These are phyloP conservation scores for Scutellaria barbata DNA, from an alignment of 257 asterid species.

Conservation along the genomic window DNA sequence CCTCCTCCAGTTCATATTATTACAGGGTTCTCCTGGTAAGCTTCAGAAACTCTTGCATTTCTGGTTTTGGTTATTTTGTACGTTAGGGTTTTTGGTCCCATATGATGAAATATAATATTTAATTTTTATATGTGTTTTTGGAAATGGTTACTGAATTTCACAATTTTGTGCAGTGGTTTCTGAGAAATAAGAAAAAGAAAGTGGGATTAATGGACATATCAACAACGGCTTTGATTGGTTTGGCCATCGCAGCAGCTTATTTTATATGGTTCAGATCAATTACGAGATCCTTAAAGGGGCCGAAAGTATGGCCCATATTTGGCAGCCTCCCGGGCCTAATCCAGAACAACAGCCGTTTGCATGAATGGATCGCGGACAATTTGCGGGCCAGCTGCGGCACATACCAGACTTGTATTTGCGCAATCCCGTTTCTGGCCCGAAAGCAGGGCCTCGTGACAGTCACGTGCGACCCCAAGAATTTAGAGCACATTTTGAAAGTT, in stretches of 20 bases:
- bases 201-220: conserved; percentile 43
- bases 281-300: conserved; percentile 35
- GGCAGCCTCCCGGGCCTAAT: conserved; percentile 61
- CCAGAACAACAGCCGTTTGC: conserved; percentile 47
- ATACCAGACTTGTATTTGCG: conserved; percentile 55
- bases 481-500: conserved; percentile 58
- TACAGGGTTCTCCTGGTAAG: conserved; percentile 22
- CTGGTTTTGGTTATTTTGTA: neutral
- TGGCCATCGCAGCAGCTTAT: conserved; percentile 43
- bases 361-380: conserved; percentile 62
- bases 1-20: neutral
- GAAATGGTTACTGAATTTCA: neutral
- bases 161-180: neutral
- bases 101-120: neutral
- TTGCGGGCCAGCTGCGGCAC: conserved; percentile 56
- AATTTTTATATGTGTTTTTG: neutral
- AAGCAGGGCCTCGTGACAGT: conserved; percentile 62
- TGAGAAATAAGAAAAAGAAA: neutral
- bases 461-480: conserved; percentile 60
- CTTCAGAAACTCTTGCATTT: conserved; percentile 2
- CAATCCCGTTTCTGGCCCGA: conserved; percentile 49
- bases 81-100: neutral
- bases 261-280: conserved; percentile 45
- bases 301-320: conserved; percentile 53
- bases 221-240: conserved; percentile 43